These are phyloP conservation scores for Nicotiana benthamiana DNA, from an alignment of 257 asterid genomes.

Conservation along the genomic window DNA sequence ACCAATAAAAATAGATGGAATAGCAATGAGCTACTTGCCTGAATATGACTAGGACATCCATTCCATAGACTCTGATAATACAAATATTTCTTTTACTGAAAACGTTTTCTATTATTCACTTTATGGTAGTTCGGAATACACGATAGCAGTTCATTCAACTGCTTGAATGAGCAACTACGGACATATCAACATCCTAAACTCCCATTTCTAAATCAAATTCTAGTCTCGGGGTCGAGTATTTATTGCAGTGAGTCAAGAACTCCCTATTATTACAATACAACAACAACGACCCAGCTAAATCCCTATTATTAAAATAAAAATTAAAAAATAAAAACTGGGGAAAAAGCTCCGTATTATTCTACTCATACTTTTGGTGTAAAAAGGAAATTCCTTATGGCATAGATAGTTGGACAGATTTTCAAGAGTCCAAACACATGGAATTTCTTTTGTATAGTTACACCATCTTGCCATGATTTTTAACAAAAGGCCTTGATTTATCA, in stretches of 20 bases:
- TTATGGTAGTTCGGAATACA: background rate
- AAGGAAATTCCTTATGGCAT: background rate
- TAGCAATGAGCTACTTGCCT: too few species aligned
- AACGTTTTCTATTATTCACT: too few species aligned
- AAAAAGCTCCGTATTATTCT: background rate
- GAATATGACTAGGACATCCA: too few species aligned
- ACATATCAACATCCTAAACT: background rate
- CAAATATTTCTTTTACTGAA: too few species aligned
- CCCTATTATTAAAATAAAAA: background rate
- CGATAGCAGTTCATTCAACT: background rate
- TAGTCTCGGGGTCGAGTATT: background rate
- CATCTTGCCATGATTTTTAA: background rate
- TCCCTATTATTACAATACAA: background rate
- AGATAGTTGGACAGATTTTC: background rate
- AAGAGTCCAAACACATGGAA: background rate
- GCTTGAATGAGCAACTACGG: background rate
- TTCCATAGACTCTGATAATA: too few species aligned
- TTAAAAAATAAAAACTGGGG: too few species aligned
- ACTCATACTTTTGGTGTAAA: background rate
- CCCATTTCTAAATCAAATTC: background rate
- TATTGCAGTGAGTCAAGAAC: background rate
- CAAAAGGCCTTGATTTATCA: background rate
- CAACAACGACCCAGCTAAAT: too few species aligned
- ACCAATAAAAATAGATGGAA: background rate
- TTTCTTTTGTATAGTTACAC: background rate